phyloP scores from a whole-genome alignment of 306 rosid species.

The cucumber (Cucumis sativus) region DNA sequence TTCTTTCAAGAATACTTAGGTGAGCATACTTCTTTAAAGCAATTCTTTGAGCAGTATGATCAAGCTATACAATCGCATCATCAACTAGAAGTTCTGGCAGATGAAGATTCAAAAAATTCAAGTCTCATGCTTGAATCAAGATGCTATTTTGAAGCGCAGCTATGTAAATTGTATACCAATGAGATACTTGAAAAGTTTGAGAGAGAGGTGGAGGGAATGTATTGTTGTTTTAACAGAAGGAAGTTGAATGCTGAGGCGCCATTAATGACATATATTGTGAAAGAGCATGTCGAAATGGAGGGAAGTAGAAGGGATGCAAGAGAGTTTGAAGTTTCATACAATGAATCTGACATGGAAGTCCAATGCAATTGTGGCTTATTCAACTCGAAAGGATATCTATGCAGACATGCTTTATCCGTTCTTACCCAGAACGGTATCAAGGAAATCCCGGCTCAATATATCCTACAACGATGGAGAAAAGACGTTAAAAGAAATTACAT shows the following conservation, averaged over 20 bases:
- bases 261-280: constrained; percentile 33
- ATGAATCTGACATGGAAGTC: constrained; percentile 50
- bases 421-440: constrained; percentile 45
- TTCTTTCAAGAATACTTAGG: constrained; percentile 33
- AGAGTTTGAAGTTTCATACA: constrained; percentile 48
- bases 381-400: constrained; percentile 55
- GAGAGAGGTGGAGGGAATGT: constrained; percentile 51
- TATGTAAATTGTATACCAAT: constrained; percentile 42
- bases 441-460: constrained; percentile 51
- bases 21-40: constrained; percentile 32
- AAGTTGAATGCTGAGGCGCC: constrained; percentile 42
- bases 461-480: constrained; percentile 61
- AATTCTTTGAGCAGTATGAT: constrained; percentile 41
- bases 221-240: constrained; percentile 38
- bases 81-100: constrained; percentile 50
- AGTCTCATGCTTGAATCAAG: constrained; percentile 28
- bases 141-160: constrained; percentile 47
- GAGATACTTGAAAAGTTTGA: constrained; percentile 35
- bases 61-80: constrained; percentile 32
- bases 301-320: constrained; percentile 34
- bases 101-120: constrained; percentile 43
- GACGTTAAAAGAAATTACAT: constrained; percentile 38
- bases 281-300: constrained; percentile 37
- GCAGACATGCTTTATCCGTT: constrained; percentile 55
- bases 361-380: constrained; percentile 53